These are phyloP conservation scores for Candida sanyaensis DNA, from an alignment of 1,139 yeast genomes.

Conservation along the genomic window DNA sequence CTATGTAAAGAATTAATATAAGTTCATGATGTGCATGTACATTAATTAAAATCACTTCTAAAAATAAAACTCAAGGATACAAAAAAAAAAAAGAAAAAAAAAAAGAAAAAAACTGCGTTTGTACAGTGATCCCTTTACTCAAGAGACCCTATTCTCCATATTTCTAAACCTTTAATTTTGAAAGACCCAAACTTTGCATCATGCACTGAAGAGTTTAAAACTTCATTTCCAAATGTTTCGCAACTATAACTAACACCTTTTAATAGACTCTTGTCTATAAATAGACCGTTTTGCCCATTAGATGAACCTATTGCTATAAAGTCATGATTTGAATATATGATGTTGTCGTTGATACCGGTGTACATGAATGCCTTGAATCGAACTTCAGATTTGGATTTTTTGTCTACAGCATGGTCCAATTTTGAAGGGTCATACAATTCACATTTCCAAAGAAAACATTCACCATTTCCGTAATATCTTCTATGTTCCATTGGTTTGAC, in stretches of 20 bases:
- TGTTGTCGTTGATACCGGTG: conserved; percentile 86
- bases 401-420: conserved; percentile 14
- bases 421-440: conserved; percentile 34
- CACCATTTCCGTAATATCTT: conserved; percentile 90
- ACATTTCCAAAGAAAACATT: conserved; percentile 87
- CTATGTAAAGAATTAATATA: too few relatives aligned
- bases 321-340: conserved; percentile 76
- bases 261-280: conserved; percentile 75
- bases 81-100: too few relatives aligned
- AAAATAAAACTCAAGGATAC: background rate
- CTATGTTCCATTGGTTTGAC: conserved; percentile 69
- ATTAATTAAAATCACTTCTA: background rate
- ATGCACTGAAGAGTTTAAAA: conserved; percentile 41
- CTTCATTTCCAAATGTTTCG: conserved; percentile 89
- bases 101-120: background rate
- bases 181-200: conserved; percentile 56
- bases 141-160: conserved; percentile 71
- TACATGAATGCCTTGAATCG: conserved; percentile 82
- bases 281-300: conserved; percentile 84
- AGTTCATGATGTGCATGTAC: too few relatives aligned
- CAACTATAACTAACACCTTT: conserved; percentile 79
- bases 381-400: conserved; percentile 13
- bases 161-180: conserved; percentile 73
- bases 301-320: conserved; percentile 92
- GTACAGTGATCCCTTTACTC: conserved; percentile 7